Conservation (phyloP, 108 stramenopile genomes). For the Asterionellopsis glacialis region DNA sequence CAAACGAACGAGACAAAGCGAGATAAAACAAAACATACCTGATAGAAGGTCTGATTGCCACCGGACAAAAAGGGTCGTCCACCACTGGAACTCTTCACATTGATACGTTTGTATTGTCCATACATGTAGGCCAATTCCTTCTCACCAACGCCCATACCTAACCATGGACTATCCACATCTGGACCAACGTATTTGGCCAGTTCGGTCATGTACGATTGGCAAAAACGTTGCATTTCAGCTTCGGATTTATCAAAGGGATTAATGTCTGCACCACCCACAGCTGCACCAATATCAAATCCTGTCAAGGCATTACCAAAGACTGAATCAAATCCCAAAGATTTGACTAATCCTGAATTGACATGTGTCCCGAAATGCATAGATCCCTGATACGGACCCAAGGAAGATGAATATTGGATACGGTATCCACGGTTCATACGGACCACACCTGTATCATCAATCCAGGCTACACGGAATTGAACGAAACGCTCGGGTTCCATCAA, state of each 20-base stretch:
- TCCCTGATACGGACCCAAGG: conserved; percentile 94
- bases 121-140: conserved; percentile 94
- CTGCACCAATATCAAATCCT: conserved; percentile 83
- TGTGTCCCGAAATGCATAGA: conserved; percentile 87
- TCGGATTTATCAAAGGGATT: conserved; percentile 93
- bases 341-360: conserved; percentile 66
- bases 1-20: too few species aligned
- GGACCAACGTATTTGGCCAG: conserved; percentile 95
- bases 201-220: conserved; percentile 97
- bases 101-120: conserved; percentile 98
- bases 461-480: conserved; percentile 85
- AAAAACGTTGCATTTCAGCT: conserved; percentile 95
- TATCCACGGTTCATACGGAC: conserved; percentile 81
- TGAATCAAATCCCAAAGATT: conserved; percentile 73
- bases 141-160: conserved; percentile 88
- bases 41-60: conserved; percentile 19
- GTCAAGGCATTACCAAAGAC: conserved; percentile 93
- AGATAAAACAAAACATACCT: not conserved
- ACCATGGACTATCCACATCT: conserved; percentile 85
- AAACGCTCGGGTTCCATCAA: conserved; percentile 89
- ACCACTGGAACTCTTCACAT: conserved; percentile 35
- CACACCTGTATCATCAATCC: conserved; percentile 86
- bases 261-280: conserved; percentile 94
- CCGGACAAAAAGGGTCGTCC: conserved; percentile 53
- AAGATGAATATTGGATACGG: conserved; percentile 84